phyloP scores from a whole-genome alignment of 495 filamentous ascomycete genomes.

The Penicillium riverlandense region DNA sequence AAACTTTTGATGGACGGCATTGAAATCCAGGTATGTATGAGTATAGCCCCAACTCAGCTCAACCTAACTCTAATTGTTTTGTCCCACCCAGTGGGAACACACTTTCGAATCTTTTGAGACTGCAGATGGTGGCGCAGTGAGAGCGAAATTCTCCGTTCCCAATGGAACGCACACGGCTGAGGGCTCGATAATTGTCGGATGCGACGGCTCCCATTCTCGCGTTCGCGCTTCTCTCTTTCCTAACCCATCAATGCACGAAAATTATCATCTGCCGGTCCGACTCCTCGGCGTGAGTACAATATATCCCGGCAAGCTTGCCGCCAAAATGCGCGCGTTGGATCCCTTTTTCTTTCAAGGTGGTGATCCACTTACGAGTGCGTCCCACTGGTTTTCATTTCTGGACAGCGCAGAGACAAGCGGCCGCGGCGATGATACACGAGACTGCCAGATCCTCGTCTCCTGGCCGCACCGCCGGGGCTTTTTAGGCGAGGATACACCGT shows the following conservation, averaged over 20 bases:
- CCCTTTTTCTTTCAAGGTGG: slow-evolving; percentile 56
- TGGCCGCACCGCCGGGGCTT: slow-evolving; percentile 37
- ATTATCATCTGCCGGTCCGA: slow-evolving; percentile 39
- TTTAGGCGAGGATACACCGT: background rate
- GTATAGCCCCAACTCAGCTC: background rate
- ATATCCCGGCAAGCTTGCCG: slow-evolving; percentile 32
- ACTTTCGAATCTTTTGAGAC: slow-evolving; percentile 28
- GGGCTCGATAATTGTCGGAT: slow-evolving; percentile 39
- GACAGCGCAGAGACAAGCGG: slow-evolving; percentile 38
- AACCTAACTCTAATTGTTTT: background rate
- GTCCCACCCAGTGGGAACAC: slow-evolving; percentile 35
- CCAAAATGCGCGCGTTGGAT: slow-evolving; percentile 42
- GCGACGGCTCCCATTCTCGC: slow-evolving; percentile 47
- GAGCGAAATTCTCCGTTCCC: no score
- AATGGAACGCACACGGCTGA: no score
- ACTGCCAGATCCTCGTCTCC: slow-evolving; percentile 45
- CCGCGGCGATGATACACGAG: slow-evolving; percentile 27
- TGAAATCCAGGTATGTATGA: slow-evolving; percentile 29
- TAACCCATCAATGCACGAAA: slow-evolving; percentile 12
- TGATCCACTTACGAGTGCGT: slow-evolving; percentile 48
- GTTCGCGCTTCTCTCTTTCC: slow-evolving; percentile 33
- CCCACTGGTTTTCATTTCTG: slow-evolving; percentile 41
- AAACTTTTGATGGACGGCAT: slow-evolving; percentile 40
- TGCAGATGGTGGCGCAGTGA: slow-evolving; percentile 20
- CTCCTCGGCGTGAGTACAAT: slow-evolving; percentile 39